Evolutionary conservation across 768 basidiomycete species (phyloP), one percentile per base, ranked within the genome.

Genomic region (Trametes elegans): DNA sequence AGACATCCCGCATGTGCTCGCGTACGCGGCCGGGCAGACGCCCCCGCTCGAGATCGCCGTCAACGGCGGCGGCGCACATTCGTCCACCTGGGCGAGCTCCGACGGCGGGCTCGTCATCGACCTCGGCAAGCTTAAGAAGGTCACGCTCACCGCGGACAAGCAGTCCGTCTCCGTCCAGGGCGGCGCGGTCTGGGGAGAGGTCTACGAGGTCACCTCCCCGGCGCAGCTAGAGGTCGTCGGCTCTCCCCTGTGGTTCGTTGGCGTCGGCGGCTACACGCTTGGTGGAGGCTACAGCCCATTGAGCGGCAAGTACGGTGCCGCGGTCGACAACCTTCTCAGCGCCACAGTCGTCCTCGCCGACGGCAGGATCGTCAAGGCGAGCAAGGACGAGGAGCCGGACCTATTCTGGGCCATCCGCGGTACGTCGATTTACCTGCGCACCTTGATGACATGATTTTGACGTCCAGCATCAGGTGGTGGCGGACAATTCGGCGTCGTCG

Each of bases 81-180:
- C 67, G 2, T 62, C 65, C n/a, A 68, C 66, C 18, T 66, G 68
- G 34, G 65, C 70, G 1, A 72, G 70, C 26, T 63, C 66, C 7
- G 62, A 67, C 9, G 68, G 66, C 7, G 72, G 69, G 18, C 36
- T 73, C 19, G 70, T 71, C 51, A 70, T 72, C 46, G 71, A 73
- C 55, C 62, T 72, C 5, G 43, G 57, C 29, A 58, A 62, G 19
- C 52, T 73, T 21, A 66, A 67, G 41, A 46, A 35, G 10, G 66
- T 71, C 18, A 57, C 59, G 2, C 64, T 71, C 21, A 62, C 68
- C 19, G 58, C 55, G 1, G 71, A 66, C 26, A 60, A 64, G 36
- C 46, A 64, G 55, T 49, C 65, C 10, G 57, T 64, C 41, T 57
- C 62, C 10, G 67, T 72, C 3, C 67, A 66, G 9, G 71, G 71